Conservation (phyloP, 805 yeast species). For the Hanseniaspora lindneri region DNA sequence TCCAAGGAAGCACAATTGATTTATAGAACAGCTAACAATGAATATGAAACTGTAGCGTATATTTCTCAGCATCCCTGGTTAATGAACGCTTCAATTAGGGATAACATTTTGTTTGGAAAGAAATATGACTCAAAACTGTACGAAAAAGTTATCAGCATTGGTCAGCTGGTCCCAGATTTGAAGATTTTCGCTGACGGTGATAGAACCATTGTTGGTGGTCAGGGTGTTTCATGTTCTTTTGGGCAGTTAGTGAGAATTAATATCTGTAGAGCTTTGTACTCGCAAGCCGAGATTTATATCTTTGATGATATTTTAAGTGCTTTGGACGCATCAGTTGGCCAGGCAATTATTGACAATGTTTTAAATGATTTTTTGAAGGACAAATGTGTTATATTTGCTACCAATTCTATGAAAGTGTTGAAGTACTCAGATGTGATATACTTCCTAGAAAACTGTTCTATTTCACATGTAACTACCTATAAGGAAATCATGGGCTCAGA, state of each 20-base stretch:
- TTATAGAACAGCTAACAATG: constrained; percentile 19
- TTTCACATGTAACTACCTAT: constrained; percentile 50
- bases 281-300: constrained; percentile 45
- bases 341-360: constrained; percentile 41
- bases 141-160: constrained; percentile 35
- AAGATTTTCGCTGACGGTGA: constrained; percentile 42
- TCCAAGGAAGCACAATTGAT: constrained; percentile 21
- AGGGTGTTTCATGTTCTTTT: constrained; percentile 49
- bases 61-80: constrained; percentile 52
- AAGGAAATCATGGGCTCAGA: constrained; percentile 33
- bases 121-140: constrained; percentile 34
- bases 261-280: constrained; percentile 57
- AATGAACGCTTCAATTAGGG: constrained; percentile 39
- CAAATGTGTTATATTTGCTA: constrained; percentile 46
- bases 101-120: constrained; percentile 42
- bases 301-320: constrained; percentile 60
- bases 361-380: constrained; percentile 38
- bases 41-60: constrained; percentile 37
- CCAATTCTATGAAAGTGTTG: constrained; percentile 46
- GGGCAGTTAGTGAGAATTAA: constrained; percentile 56
- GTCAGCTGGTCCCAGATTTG: constrained; percentile 39
- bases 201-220: constrained; percentile 46
- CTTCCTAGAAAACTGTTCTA: constrained; percentile 42
- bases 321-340: constrained; percentile 63
- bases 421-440: constrained; percentile 49